Evolutionary conservation across 108 stramenopile genomes (phyloP), one percentile per base, ranked within the genome.

Genomic region (Cylindrotheca closterium): DNA sequence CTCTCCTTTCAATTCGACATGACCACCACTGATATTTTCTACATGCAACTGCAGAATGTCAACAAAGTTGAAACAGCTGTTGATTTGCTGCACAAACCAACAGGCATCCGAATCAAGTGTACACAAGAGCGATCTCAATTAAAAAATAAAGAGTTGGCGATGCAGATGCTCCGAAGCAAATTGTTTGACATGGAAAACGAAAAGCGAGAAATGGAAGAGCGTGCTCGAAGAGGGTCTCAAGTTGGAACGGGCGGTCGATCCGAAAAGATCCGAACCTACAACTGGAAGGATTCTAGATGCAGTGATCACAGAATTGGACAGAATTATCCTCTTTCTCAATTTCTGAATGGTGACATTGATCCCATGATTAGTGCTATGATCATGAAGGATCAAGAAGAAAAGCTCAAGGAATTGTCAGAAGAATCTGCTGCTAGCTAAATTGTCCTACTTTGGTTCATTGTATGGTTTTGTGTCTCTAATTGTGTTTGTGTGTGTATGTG

Each of bases 11-110:
- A 8, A 17, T 15, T 24, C 15, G 50, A 24, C 5, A 51, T 51
- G 18, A 5, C 5, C 21, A 29, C 28, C 30, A 12, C 23, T 24
- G 2, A 27, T 15, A 54, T 15, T 54, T 24, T 54, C 30, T 17
- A 45, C 17, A 7, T 51, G 51, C 7, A 7, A 21, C 7, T 10
- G 22, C 47, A 99, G 80, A 96, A 97, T 77, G 99, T 99, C 12
- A 99, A 99, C 82, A 99, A 97, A 71, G 98, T 98, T 22, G 99
- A 99, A 64, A 97, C 95, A 31, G 99, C 96, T 30, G 94, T 97
- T 18, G 92, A 96, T 66, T 45, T 99, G 32, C 77, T 91, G 12
- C 99, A 99, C 80, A 82, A 93, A 67, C 99, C 99, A 15, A 97
- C 98, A 23, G 98, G 98, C 19, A 92, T 96, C 29, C 79, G 94